phyloP scores from a whole-genome alignment of 2,329 filamentous ascomycete genomes.

The Colletotrichum spinosum region DNA sequence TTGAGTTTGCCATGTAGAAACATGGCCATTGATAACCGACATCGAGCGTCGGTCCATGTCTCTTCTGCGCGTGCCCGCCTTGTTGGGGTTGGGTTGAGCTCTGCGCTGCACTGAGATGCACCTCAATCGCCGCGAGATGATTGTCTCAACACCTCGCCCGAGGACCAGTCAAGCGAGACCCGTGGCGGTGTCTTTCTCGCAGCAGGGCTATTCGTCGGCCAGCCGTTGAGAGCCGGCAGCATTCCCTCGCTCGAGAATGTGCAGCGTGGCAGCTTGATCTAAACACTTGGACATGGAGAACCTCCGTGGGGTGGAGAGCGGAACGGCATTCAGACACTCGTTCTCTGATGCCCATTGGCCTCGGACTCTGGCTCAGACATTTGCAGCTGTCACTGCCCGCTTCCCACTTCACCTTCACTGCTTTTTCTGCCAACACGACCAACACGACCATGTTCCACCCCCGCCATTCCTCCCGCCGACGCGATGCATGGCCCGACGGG shows the following conservation, averaged over 20 bases:
- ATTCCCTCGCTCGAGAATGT: conserved; percentile 2
- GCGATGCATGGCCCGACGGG: conserved; percentile 18
- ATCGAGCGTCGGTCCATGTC: neutral
- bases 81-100: conserved; percentile 25
- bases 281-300: neutral
- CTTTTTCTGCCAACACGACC: conserved; percentile 2
- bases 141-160: conserved; percentile 29
- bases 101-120: no score
- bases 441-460: conserved; percentile 6
- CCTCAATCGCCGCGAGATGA: conserved; percentile 16
- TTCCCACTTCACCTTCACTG: no score
- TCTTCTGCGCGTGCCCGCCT: conserved; percentile 17
- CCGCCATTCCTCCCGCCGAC: conserved; percentile 27
- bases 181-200: neutral
- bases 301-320: conserved; percentile 13
- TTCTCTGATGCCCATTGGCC: neutral
- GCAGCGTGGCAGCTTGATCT: neutral
- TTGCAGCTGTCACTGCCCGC: no score
- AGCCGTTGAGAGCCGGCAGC: conserved; percentile 14
- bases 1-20: conserved; percentile 4
- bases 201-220: conserved; percentile 2
- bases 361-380: neutral
- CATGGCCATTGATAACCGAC: conserved; percentile 2
- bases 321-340: conserved; percentile 1
- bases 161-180: conserved; percentile 4